phyloP scores from a whole-genome alignment of 768 basidiomycete genomes.

The Pholiota molesta region DNA sequence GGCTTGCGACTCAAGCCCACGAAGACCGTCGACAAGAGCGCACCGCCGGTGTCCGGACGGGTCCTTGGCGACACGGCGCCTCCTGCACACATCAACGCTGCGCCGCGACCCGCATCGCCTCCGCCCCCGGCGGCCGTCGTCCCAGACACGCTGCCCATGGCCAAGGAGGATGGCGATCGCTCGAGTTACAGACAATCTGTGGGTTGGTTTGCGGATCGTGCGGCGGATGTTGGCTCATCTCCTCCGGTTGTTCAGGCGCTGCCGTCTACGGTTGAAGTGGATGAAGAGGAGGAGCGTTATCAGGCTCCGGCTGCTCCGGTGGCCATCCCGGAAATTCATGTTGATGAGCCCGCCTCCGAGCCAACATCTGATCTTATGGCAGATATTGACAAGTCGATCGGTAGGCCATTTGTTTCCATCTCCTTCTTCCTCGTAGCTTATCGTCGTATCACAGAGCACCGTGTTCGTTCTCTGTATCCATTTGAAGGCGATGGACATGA shows the following conservation, averaged over 20 bases:
- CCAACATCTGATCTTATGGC: constrained; percentile 55
- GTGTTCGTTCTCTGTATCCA: constrained; percentile 79
- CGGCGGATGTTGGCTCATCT: constrained; percentile 61
- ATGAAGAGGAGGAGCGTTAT: constrained; percentile 50
- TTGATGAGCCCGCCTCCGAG: constrained; percentile 48
- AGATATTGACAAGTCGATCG: constrained; percentile 69
- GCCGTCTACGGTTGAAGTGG: constrained; percentile 61
- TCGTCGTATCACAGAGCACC: constrained; percentile 51
- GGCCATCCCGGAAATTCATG: constrained; percentile 57
- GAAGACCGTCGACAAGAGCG: constrained; percentile 84
- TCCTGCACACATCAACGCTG: constrained; percentile 66
- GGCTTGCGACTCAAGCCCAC: constrained; percentile 74
- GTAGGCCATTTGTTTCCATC: constrained; percentile 42
- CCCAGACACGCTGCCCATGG: constrained; percentile 35
- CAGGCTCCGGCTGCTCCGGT: constrained; percentile 17
- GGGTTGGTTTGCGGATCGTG: constrained; percentile 90
- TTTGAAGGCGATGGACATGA: constrained; percentile 88
- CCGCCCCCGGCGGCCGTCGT: constrained; percentile 31
- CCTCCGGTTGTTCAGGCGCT: constrained; percentile 38
- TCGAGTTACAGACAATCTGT: constrained; percentile 73
- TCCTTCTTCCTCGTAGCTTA: neutral
- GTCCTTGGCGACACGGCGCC: constrained; percentile 78
- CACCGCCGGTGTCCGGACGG: constrained; percentile 65
- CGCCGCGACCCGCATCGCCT: constrained; percentile 46
- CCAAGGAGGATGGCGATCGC: constrained; percentile 21